These are phyloP conservation scores for Smittium culicis DNA, from an alignment of 371 early-diverging fungal genomes.

Conservation along the genomic window DNA sequence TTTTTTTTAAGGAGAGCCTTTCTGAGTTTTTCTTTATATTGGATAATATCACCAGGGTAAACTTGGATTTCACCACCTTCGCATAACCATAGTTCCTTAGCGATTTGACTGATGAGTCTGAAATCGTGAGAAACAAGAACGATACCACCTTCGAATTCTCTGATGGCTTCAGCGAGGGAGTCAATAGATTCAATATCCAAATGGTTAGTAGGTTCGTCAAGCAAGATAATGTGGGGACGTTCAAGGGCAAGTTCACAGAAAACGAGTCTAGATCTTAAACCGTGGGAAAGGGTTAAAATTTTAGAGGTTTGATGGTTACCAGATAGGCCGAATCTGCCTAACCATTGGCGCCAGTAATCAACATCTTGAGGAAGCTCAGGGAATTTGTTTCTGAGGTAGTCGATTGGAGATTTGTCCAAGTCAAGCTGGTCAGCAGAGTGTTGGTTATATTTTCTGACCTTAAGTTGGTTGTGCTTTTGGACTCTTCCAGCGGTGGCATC, in stretches of 20 bases:
- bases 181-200: conserved; percentile 93
- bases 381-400: conserved; percentile 81
- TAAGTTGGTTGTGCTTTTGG: conserved; percentile 74
- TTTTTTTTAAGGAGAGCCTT: conserved; percentile 43
- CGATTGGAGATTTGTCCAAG: conserved; percentile 70
- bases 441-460: conserved; percentile 95
- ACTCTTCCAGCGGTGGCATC: conserved; percentile 74
- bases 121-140: conserved; percentile 99
- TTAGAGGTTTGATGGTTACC: conserved; percentile 82
- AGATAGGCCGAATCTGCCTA: conserved; percentile 89
- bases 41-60: conserved; percentile 67
- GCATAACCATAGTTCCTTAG: conserved; percentile 92
- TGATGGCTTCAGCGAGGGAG: conserved; percentile 91
- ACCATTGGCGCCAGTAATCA: conserved; percentile 72
- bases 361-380: conserved; percentile 56
- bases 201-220: conserved; percentile 97
- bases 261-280: conserved; percentile 87
- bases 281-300: conserved; percentile 81
- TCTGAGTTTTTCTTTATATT: conserved; percentile 75
- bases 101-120: conserved; percentile 90
- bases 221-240: conserved; percentile 84
- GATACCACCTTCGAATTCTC: conserved; percentile 88
- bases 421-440: conserved; percentile 94
- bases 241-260: conserved; percentile 86
- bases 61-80: conserved; percentile 62